Conservation (phyloP, 257 asterid genomes). For the Osmanthus fragrans region DNA sequence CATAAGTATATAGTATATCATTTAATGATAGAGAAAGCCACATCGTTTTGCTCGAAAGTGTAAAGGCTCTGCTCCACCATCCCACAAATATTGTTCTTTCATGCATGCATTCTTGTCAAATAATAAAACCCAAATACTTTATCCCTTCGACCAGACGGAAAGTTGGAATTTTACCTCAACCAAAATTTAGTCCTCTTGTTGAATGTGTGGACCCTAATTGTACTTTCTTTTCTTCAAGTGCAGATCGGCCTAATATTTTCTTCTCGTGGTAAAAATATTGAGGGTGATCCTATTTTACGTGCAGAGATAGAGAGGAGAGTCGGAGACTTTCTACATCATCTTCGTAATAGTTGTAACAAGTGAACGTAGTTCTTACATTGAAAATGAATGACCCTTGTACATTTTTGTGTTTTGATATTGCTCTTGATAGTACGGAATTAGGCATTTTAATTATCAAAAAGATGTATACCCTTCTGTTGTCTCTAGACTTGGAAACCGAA, state of each 20-base stretch:
- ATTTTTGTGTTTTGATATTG: not conserved
- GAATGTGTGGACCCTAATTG: not conserved
- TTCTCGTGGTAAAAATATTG: not conserved
- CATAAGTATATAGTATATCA: constrained; percentile 5
- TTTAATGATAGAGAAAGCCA: constrained; percentile 45
- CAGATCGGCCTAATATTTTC: not conserved
- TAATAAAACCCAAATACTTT: constrained; percentile 17
- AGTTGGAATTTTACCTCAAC: constrained; percentile 19
- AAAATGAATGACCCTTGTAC: not conserved
- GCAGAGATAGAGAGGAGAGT: too few relatives aligned
- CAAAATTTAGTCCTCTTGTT: constrained; percentile 26
- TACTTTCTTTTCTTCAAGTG: not conserved
- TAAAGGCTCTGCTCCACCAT: constrained; percentile 47
- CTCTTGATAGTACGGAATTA: not conserved
- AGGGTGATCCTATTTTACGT: too few relatives aligned
- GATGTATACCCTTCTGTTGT: constrained; percentile 14
- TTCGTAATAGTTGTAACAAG: not conserved
- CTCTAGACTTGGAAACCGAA: constrained; percentile 30
- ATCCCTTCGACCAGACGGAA: constrained; percentile 41
- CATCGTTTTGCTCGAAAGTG: constrained; percentile 62
- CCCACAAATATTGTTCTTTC: constrained; percentile 20
- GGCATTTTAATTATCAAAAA: not conserved
- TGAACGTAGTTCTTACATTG: not conserved
- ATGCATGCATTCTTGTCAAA: constrained; percentile 30
- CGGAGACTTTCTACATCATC: too few relatives aligned